phyloP scores from a whole-genome alignment of 75 land plant species.

The Sequoiadendron giganteum region DNA sequence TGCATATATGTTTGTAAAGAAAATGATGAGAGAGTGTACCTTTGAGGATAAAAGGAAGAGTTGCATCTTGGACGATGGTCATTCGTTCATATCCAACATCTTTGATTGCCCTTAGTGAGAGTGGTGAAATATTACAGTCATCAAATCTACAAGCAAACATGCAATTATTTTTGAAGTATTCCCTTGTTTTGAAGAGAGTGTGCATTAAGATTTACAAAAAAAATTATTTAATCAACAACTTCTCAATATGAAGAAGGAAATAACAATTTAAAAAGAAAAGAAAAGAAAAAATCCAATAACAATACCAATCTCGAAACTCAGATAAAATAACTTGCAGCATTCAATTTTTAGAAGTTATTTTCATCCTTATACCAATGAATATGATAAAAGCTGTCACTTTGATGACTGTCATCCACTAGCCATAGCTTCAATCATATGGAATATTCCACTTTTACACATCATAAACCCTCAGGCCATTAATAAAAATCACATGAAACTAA shows the following conservation, averaged over 20 bases:
- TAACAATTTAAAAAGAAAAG: neutral
- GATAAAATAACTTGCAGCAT: neutral
- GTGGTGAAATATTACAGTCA: constrained; percentile 71
- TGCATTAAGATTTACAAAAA: no score
- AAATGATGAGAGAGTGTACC: constrained; percentile 35
- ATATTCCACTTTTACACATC: neutral
- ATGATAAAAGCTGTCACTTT: neutral
- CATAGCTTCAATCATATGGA: neutral
- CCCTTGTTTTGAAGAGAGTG: no score
- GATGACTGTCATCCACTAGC: neutral
- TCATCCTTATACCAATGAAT: neutral
- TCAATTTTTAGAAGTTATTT: neutral
- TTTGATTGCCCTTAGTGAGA: constrained; percentile 77
- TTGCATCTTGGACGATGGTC: constrained; percentile 96
- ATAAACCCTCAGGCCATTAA: neutral
- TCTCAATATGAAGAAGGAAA: no score
- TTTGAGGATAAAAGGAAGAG: constrained; percentile 85
- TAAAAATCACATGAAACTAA: neutral
- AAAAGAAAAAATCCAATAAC: neutral
- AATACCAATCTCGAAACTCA: neutral
- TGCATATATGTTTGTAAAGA: neutral
- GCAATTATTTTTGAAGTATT: no score
- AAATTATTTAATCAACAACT: no score
- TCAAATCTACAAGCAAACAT: constrained; percentile 44
- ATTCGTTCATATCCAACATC: constrained; percentile 86